Conservation (phyloP, 1,284 basidiomycete species). For the Trichosporon sp. region DNA sequence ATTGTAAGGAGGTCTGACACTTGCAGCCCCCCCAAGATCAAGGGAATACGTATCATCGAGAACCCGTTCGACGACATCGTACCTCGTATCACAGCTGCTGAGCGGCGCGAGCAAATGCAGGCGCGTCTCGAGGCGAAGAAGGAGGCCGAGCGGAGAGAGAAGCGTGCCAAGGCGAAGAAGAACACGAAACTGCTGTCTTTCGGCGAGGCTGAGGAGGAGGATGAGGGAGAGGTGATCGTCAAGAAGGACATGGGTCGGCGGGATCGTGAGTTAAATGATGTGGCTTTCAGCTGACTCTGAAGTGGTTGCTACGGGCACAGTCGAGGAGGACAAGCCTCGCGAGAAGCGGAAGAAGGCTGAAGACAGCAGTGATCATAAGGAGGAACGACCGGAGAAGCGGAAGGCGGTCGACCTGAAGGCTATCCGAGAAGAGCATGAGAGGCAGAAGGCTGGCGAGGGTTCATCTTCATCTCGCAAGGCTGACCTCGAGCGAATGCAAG, state of each 20-base stretch:
- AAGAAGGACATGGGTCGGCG: constrained; percentile 77
- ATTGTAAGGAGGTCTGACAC: constrained; percentile 22
- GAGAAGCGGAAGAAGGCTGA: constrained; percentile 29
- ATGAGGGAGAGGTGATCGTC: constrained; percentile 59
- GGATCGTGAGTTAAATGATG: constrained; percentile 65
- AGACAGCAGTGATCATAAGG: constrained; percentile 1
- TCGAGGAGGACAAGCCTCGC: constrained; percentile 17
- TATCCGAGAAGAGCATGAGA: constrained; percentile 72
- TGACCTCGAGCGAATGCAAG: constrained; percentile 85
- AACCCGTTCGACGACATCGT: constrained; percentile 94
- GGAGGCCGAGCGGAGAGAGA: constrained; percentile 72
- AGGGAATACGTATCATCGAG: constrained; percentile 76
- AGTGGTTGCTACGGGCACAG: background rate
- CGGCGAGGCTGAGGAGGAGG: constrained; percentile 73
- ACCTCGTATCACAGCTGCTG: constrained; percentile 92
- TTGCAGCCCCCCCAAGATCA: constrained; percentile 82
- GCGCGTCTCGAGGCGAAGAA: constrained; percentile 73
- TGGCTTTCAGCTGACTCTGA: background rate
- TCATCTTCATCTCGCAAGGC: constrained; percentile 67
- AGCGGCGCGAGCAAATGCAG: constrained; percentile 76
- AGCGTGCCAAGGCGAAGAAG: constrained; percentile 79
- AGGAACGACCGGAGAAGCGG: constrained; percentile 37
- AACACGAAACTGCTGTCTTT: constrained; percentile 87
- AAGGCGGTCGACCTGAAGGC: constrained; percentile 64
- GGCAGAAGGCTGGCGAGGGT: constrained; percentile 66